These are phyloP conservation scores for Naganishia vishniacii DNA, from an alignment of 768 basidiomycete species.

Conservation along the genomic window DNA sequence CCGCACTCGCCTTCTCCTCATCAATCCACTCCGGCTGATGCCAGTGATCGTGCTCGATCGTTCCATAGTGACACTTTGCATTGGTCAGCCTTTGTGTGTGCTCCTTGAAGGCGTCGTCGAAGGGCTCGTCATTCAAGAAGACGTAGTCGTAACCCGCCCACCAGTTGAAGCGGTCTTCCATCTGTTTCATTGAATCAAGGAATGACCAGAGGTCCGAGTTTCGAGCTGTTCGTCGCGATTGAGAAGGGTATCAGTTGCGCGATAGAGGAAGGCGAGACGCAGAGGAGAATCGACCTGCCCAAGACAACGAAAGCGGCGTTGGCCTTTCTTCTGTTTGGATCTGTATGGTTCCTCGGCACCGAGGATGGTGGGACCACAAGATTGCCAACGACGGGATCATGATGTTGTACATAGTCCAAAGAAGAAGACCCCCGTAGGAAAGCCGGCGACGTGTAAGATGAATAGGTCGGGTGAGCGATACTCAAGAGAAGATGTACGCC, in stretches of 20 bases:
- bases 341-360: conserved; percentile 22
- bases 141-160: conserved; percentile 73
- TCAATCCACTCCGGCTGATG: conserved; percentile 73
- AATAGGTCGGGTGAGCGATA: conserved; percentile 43
- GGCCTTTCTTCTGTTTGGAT: conserved; percentile 53
- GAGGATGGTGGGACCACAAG: conserved; percentile 21
- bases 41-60: conserved; percentile 63
- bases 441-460: conserved; percentile 35
- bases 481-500: conserved; percentile 44
- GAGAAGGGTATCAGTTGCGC: background rate
- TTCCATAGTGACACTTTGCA: conserved; percentile 60
- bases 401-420: conserved; percentile 7
- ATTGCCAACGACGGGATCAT: background rate
- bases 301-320: conserved; percentile 81
- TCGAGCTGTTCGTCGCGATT: conserved; percentile 25
- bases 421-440: conserved; percentile 19
- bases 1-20: conserved; percentile 60
- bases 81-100: conserved; percentile 57
- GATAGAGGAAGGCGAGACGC: conserved; percentile 38
- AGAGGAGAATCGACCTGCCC: background rate
- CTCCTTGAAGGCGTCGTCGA: conserved; percentile 67
- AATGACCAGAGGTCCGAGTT: conserved; percentile 52
- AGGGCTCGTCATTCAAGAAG: conserved; percentile 74
- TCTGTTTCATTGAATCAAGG: conserved; percentile 62
- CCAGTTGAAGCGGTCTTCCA: conserved; percentile 83